Evolutionary conservation across 2,329 filamentous ascomycete genomes (phyloP).

Genomic region (Apiospora hydei): DNA sequence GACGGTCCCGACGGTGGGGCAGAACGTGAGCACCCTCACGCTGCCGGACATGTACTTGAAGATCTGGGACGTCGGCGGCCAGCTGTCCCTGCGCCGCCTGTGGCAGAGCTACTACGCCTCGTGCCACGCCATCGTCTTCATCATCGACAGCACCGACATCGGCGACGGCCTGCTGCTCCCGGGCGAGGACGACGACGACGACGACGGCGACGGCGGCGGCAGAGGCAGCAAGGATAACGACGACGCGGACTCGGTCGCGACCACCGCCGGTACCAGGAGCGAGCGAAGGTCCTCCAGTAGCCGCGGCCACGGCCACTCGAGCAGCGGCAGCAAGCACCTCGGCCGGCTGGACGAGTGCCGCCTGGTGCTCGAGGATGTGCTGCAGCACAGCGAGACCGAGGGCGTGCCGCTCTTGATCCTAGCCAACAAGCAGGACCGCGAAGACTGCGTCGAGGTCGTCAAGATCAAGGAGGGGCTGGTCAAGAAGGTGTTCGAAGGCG

Average conservation of each 20-base stretch:
- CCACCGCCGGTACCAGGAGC: background rate
- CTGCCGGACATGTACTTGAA: slow-evolving; percentile 96
- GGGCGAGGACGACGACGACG: slow-evolving; percentile 19
- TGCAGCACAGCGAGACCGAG: slow-evolving; percentile 86
- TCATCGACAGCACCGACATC: slow-evolving; percentile 94
- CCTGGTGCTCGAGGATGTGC: slow-evolving; percentile 86
- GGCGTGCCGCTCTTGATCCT: slow-evolving; percentile 91
- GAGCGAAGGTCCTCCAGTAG: background rate
- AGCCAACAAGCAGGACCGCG: slow-evolving; percentile 96
- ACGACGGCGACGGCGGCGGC: slow-evolving; percentile 29
- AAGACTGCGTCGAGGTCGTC: slow-evolving; percentile 97
- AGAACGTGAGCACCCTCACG: slow-evolving; percentile 92
- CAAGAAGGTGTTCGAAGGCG: slow-evolving; percentile 93
- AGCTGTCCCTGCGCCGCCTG: slow-evolving; percentile 84
- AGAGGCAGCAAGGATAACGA: slow-evolving; percentile 23
- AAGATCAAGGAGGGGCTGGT: slow-evolving; percentile 96
- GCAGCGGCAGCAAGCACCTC: slow-evolving; percentile 59
- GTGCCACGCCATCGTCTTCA: slow-evolving; percentile 97
- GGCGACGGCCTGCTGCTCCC: slow-evolving; percentile 76
- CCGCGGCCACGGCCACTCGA: slow-evolving; percentile 55
- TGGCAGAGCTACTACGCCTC: slow-evolving; percentile 97
- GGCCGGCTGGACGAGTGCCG: slow-evolving; percentile 86
- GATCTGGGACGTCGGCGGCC: slow-evolving; percentile 97
- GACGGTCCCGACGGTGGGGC: slow-evolving; percentile 95
- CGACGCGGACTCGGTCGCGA: slow-evolving; percentile 54